Evolutionary conservation across 805 yeast species (phyloP).

Genomic region (Saturnispora dispora): DNA sequence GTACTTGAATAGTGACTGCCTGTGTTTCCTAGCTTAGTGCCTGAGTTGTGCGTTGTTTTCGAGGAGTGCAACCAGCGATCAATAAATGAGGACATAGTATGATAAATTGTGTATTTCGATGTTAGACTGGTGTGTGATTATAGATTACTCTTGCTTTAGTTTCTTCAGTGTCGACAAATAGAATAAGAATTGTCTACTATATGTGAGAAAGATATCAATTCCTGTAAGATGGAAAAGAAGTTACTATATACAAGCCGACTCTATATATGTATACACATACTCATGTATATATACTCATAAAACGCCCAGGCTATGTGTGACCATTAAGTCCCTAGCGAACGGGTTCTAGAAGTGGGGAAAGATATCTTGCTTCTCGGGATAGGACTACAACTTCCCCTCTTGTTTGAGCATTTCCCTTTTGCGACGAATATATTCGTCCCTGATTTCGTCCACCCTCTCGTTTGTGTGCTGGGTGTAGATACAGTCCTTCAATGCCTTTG

Average conservation of each 20-base stretch:
- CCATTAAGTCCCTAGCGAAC: not conserved
- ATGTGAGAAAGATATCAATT: not conserved
- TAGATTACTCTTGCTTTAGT: not conserved
- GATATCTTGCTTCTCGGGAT: not conserved
- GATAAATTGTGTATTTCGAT: no score
- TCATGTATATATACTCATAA: no score
- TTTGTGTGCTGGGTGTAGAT: constrained; percentile 50
- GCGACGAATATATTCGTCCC: constrained; percentile 53
- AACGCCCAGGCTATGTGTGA: not conserved
- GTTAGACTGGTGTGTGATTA: not conserved
- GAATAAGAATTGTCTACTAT: no score
- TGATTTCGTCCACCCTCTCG: constrained; percentile 58
- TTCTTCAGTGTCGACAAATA: no score
- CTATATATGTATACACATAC: no score
- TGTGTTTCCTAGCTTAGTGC: constrained; percentile 18
- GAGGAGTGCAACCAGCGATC: constrained; percentile 29
- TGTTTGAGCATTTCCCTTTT: constrained; percentile 26
- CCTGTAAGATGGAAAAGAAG: no score
- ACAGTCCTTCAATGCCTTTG: constrained; percentile 54
- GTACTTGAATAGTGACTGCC: constrained; percentile 16
- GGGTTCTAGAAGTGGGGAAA: not conserved
- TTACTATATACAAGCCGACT: not conserved
- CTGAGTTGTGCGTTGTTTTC: constrained; percentile 13
- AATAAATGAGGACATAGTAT: constrained; percentile 28
- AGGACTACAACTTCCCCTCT: not conserved